These are phyloP conservation scores for Phaeophleospora eucalypticola DNA, from an alignment of 2,329 filamentous ascomycete genomes.

Conservation along the genomic window DNA sequence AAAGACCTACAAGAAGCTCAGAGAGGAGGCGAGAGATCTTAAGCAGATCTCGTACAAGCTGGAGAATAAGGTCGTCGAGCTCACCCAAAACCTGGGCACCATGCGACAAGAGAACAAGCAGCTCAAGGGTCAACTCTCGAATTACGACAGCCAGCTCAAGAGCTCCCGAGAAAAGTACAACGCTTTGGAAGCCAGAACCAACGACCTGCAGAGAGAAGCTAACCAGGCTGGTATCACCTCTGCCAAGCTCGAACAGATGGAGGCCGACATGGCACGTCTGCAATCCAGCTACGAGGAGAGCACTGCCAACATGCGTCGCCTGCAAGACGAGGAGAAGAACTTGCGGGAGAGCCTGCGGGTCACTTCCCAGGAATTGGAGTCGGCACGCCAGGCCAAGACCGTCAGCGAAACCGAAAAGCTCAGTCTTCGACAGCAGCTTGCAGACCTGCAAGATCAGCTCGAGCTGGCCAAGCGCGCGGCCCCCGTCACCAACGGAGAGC, in stretches of 20 bases:
- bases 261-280: slow-evolving; percentile 90
- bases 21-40: slow-evolving; percentile 93
- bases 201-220: slow-evolving; percentile 91
- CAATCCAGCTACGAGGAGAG: slow-evolving; percentile 89
- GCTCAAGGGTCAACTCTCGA: slow-evolving; percentile 82
- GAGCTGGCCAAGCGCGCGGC: slow-evolving; percentile 76
- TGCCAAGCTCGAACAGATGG: slow-evolving; percentile 83
- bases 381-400: slow-evolving; percentile 68
- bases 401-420: slow-evolving; percentile 81
- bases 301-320: slow-evolving; percentile 79
- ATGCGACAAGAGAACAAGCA: slow-evolving; percentile 94
- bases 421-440: slow-evolving; percentile 79
- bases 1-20: slow-evolving; percentile 79
- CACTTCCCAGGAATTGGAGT: slow-evolving; percentile 77
- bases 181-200: slow-evolving; percentile 79
- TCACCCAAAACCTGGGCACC: slow-evolving; percentile 87
- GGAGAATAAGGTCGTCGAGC: slow-evolving; percentile 98
- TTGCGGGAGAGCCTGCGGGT: slow-evolving; percentile 76
- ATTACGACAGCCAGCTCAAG: slow-evolving; percentile 92
- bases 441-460: slow-evolving; percentile 86
- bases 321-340: slow-evolving; percentile 89
- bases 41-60: slow-evolving; percentile 99
- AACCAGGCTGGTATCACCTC: slow-evolving; percentile 97
- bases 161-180: slow-evolving; percentile 93
- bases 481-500: slow-evolving; percentile 62